Base-by-base conservation (phyloP, 345 rosid species). In the Citrus trifoliata region DNA sequence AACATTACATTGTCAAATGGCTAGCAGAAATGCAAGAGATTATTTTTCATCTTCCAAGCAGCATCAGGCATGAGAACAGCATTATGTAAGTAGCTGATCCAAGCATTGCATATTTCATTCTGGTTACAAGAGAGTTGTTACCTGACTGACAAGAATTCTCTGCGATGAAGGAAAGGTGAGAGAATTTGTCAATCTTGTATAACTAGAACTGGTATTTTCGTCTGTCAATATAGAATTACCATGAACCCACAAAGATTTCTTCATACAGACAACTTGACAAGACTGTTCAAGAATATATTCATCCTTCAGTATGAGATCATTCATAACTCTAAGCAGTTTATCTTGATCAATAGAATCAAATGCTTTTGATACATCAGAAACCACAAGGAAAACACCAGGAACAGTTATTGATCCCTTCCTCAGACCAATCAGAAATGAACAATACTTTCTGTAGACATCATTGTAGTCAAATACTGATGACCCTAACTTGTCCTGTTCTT, bases 391-490 rank as follows among this genome's bases (percentile, higher is more conserved):
- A 75, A 91, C 73, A 61, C 75, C 79, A 75, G 94, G 91, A 74
- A 86, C 46, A 27, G 59, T 69, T 66, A 84, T 78, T 37, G 83
- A 80, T 62, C 80, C 88, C 73, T 85, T 88, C 80, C 87, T 92
- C 87, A 93, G 78, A 85, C 67, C 79, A 60, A 80, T 72, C 35
- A 92, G 72, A 85, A 90, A 95, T 14, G 89, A 86, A 78, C 88
- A 84, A 70, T 92, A 76, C 89, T 87, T 93, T 80, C 84, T 85
- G 77, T 95, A 90, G 79, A 95, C 87, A 81, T 87, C 98, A 73
- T 91, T 90, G 81, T 91, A 92, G 84, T 95, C 97, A 88, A 89
- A 95, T 61, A 95, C 94, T 27, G 93, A 91, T 60, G 98, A 90
- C 22, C 98, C 95, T 73, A 92, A 80, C 80, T 83, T 84, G 76